These are phyloP conservation scores for Tympanopsis confertula DNA, from an alignment of 2,329 filamentous ascomycete genomes.

Conservation along the genomic window DNA sequence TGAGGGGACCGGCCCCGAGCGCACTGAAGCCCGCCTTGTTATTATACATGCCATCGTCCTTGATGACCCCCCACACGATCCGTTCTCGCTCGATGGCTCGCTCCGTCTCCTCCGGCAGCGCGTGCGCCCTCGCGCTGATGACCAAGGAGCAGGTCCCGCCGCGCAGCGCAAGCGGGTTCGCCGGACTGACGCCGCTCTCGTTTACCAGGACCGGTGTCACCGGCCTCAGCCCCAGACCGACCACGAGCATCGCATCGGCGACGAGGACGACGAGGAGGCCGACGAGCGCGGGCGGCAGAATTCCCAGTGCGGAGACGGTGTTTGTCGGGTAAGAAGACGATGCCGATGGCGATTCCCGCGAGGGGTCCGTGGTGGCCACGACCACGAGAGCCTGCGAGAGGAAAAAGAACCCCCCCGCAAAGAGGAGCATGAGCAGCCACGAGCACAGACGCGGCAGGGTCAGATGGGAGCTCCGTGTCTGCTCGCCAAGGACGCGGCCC, in stretches of 20 bases:
- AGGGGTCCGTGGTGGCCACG: slow-evolving; percentile 7
- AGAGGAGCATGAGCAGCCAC: slow-evolving; percentile 29
- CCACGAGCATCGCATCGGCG: slow-evolving; percentile 17
- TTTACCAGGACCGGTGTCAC: slow-evolving; percentile 20
- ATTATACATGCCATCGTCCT: slow-evolving; percentile 21
- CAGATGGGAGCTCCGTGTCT: slow-evolving; percentile 34
- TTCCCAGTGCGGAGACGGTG: slow-evolving; percentile 4
- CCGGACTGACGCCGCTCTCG: slow-evolving; percentile 21
- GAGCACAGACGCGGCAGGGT: slow-evolving; percentile 34
- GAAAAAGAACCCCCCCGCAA: slow-evolving; percentile 29
- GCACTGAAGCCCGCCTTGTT: slow-evolving; percentile 18
- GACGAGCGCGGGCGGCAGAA: slow-evolving; percentile 6
- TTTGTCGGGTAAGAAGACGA: slow-evolving; percentile 16
- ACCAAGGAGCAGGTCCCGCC: slow-evolving; percentile 39
- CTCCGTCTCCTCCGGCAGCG: slow-evolving; percentile 13
- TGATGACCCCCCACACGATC: slow-evolving; percentile 34
- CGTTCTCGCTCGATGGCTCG: slow-evolving; percentile 20
- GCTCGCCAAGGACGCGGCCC: slow-evolving; percentile 23
- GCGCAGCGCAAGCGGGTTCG: slow-evolving; percentile 34
- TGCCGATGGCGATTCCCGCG: slow-evolving; percentile 2
- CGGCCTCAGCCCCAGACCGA: slow-evolving; percentile 23
- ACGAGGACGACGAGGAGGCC: slow-evolving; percentile 26
- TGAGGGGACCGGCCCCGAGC: too few relatives aligned
- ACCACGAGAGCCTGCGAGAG: slow-evolving; percentile 31
- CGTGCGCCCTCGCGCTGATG: slow-evolving; percentile 35